Conservation (phyloP, 2,329 filamentous ascomycete genomes). For the Rhytidhysteron rufulum region DNA sequence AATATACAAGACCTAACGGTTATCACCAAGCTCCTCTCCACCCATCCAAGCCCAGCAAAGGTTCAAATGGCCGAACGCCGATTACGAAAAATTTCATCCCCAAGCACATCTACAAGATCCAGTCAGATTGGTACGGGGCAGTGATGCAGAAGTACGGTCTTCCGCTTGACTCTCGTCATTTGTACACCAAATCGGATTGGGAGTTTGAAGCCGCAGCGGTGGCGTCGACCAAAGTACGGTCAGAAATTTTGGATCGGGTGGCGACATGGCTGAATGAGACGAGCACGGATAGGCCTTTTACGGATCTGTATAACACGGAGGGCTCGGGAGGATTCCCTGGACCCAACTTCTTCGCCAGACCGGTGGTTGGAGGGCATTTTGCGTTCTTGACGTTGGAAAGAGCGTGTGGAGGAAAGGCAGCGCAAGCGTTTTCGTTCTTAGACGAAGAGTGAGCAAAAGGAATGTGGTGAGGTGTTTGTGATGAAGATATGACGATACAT, state of each 20-base stretch:
- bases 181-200: constrained; percentile 90
- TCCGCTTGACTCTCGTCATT: constrained; percentile 74
- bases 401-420: constrained; percentile 62
- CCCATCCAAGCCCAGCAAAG: constrained; percentile 4
- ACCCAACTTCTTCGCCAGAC: constrained; percentile 72
- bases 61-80: constrained; percentile 17
- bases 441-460: constrained; percentile 7
- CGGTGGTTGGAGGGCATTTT: constrained; percentile 83
- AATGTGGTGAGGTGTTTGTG: not conserved
- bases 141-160: constrained; percentile 80
- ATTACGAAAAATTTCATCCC: constrained; percentile 61
- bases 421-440: constrained; percentile 8
- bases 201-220: constrained; percentile 85
- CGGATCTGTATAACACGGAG: constrained; percentile 80
- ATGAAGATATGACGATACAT: not conserved
- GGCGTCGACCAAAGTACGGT: constrained; percentile 62
- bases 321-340: constrained; percentile 71
- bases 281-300: constrained; percentile 68
- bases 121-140: constrained; percentile 75
- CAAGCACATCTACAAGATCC: constrained; percentile 69
- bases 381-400: constrained; percentile 77
- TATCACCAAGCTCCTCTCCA: constrained; percentile 19
- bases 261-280: constrained; percentile 84
- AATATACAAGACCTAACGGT: not conserved
- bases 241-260: constrained; percentile 69